Evolutionary conservation across 169 alveolate species (phyloP), one percentile per base, ranked within the genome.

Genomic region (Haemoproteus tartakovskyi): DNA sequence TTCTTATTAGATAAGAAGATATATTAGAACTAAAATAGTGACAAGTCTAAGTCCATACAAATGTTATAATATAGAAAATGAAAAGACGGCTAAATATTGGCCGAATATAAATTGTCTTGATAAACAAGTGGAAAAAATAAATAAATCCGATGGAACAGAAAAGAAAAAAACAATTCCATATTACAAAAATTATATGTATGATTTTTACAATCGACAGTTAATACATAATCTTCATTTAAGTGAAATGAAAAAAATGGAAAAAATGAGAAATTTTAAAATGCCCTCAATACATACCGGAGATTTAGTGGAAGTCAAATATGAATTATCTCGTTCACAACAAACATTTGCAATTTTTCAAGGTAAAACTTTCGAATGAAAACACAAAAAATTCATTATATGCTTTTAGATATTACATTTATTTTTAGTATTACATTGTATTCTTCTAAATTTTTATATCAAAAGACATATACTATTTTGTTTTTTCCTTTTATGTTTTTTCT

Each of bases 341-440:
- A 89, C 93, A 11, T 89, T 79, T 37, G 93, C 93, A n/a, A 78
- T 70, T 3, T 89, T 89, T 46, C 87, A 83, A 50, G 93, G 93
- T 89, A 33, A 14, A 26, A 11, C 3, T n/a, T n/a, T n/a, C n/a
- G n/a, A n/a, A n/a, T n/a, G n/a, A n/a, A n/a, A n/a, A n/a, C n/a
- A n/a, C n/a, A n/a, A n/a, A n/a, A n/a, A n/a, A n/a, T n/a, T n/a
- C n/a, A n/a, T n/a, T n/a, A n/a, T n/a, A n/a, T n/a, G n/a, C n/a
- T n/a, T n/a, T n/a, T n/a, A n/a, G n/a, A n/a, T n/a, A n/a, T n/a
- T n/a, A n/a, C n/a, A n/a, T n/a, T n/a, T n/a, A n/a, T n/a, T n/a
- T n/a, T n/a, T n/a, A n/a, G n/a, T n/a, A n/a, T n/a, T n/a, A n/a
- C n/a, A n/a, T n/a, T n/a, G n/a, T n/a, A n/a, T n/a, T n/a, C n/a